Evolutionary conservation across 2,329 filamentous ascomycete species (phyloP), one percentile per base, ranked within the genome.

Genomic region (Colletotrichum caudatum): DNA sequence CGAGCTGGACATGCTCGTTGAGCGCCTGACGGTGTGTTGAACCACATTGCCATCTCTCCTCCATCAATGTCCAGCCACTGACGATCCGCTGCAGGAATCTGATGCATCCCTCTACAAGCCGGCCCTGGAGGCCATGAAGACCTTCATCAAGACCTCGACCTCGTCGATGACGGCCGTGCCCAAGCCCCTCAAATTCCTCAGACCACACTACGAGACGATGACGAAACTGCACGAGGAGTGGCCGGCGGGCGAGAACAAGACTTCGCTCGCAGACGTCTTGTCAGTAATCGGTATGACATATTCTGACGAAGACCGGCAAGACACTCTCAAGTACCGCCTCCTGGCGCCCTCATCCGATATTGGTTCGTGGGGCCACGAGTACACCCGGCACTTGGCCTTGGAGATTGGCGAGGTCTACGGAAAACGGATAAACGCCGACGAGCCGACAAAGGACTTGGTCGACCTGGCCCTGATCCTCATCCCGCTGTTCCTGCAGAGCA

Each of bases 111-210:
- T 98, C 76, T 98, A 98, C 86, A 95, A 95, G 82, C 90, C 95
- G 71, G 93, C 96, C 66, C 87, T 99, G 76, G 95, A 98, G 83
- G 93, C 94, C 76, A 98, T 99, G 90, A 98, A 98, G 87, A 94
- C 92, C 78, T 97, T 94, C 80, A 99, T 99, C 87, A 98, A 98
- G 87, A 99, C 96, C 67, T 97, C 96, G 72, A 99, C 96, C 76
- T 98, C 95, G 71, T 99, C 97, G 57, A 99, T 99, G 96, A 99
- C 96, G 60, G 96, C 96, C 72, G 96, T 99, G 74, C 96, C 97
- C 33, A 99, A 99, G 84, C 96, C 96, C 44, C 89, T 99, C 78
- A 99, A 99, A 84, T 99, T 99, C 82, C 89, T 99, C 74, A 91
- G 96, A 85, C 96, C 95, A 76, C 95, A 99, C 83, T 99, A 98